These are phyloP conservation scores for Solanum tarapatanum DNA, from an alignment of 257 asterid genomes.

Conservation along the genomic window DNA sequence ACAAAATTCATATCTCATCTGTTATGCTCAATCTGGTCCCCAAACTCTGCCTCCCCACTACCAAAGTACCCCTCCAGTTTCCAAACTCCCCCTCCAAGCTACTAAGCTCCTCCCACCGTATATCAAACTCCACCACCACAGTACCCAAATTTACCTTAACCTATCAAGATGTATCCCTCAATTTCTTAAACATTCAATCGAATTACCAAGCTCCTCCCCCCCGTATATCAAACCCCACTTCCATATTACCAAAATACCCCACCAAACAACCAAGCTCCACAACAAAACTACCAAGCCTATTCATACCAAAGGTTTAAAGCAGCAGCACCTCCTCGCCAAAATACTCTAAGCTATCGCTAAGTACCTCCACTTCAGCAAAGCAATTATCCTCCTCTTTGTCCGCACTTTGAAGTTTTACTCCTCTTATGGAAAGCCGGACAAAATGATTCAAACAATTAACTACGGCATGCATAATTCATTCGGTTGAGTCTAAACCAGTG, in stretches of 20 bases:
- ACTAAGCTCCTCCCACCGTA: too few species aligned
- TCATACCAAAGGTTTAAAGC: too few species aligned
- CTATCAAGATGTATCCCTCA: not conserved
- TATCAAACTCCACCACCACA: not conserved
- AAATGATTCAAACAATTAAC: not conserved
- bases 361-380: fast-evolving
- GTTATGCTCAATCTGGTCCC: too few species aligned
- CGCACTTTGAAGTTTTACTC: not conserved
- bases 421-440: too few species aligned
- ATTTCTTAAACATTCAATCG: not conserved
- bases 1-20: too few species aligned
- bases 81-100: too few species aligned
- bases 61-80: too few species aligned
- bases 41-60: too few species aligned
- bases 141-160: not conserved
- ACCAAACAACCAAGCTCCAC: not conserved
- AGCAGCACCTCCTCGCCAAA: not conserved
- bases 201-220: not conserved
- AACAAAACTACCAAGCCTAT: not conserved
- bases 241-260: not conserved
- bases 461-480: not conserved
- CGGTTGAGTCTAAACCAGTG: not conserved
- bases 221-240: not conserved
- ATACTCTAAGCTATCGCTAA: too few species aligned
- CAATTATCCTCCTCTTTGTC: not conserved